Percentiles rank a stretch among this genome's conserved stretches.
phyloP scores from a whole-genome alignment of 495 filamentous ascomycete species.

The Podospora bellae-mahoneyi region DNA sequence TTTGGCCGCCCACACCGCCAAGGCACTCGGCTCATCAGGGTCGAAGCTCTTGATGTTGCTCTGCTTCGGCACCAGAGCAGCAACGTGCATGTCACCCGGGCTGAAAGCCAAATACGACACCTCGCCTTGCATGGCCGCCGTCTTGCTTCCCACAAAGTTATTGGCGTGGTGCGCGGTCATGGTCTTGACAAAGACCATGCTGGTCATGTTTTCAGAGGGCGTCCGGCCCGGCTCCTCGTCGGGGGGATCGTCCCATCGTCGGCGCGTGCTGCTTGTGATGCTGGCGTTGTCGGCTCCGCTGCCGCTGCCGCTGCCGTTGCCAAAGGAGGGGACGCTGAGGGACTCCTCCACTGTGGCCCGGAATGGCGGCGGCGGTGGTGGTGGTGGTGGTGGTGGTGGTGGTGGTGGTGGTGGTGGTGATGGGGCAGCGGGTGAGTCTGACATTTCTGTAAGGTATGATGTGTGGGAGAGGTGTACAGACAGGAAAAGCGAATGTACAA shows the following conservation, averaged over 20 bases:
- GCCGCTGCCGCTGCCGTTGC: not conserved
- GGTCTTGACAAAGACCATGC: conserved; percentile 22
- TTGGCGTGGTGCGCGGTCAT: not conserved
- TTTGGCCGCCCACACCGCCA: conserved; percentile 10
- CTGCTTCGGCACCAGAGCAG: conserved; percentile 5
- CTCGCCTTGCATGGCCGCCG: conserved; percentile 11
- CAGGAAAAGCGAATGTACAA: not conserved
- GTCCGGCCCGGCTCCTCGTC: conserved; percentile 12
- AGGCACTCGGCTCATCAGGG: conserved; percentile 1
- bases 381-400: conserved; percentile 15
- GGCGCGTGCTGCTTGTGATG: conserved; percentile 8
- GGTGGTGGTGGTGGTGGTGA: conserved; percentile 15
- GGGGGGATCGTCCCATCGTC: conserved; percentile 32
- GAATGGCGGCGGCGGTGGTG: conserved; percentile 15
- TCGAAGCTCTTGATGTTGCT: not conserved
- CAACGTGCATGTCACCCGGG: conserved; percentile 19
- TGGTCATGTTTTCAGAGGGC: conserved; percentile 14
- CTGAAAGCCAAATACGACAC: conserved; percentile 19
- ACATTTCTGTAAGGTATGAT: not conserved
- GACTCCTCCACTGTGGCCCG: conserved; percentile 10
- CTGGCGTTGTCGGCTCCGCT: conserved; percentile 3
- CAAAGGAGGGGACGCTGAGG: not conserved
- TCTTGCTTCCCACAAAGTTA: not conserved
- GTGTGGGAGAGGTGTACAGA: not conserved
- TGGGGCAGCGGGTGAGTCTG: conserved; percentile 10